Percentiles rank a stretch among this genome's conserved stretches.
phyloP scores from a whole-genome alignment of 352 stramenopile species.

The Phytophthora macrochlamydospora region DNA sequence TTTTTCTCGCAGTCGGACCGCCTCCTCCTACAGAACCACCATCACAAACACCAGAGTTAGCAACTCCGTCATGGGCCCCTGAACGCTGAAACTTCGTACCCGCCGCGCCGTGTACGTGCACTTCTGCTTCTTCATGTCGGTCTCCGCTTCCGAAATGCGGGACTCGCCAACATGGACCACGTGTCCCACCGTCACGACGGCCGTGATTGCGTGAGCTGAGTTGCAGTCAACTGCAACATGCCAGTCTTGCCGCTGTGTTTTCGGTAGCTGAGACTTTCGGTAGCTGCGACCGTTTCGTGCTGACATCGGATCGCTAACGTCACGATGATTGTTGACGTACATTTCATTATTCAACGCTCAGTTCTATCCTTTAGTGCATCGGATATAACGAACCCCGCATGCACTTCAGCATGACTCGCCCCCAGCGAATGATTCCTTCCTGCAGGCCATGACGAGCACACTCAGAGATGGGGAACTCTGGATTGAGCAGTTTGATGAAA shows the following conservation, averaged over 20 bases:
- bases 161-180: background rate
- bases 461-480: conserved; percentile 14
- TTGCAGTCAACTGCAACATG: too few relatives aligned
- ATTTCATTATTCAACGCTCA: too few relatives aligned
- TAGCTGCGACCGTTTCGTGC: too few relatives aligned
- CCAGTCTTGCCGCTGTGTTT: too few relatives aligned
- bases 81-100: conserved; percentile 1
- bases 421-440: conserved; percentile 20
- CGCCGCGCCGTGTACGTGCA: conserved; percentile 23
- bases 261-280: too few relatives aligned
- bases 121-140: conserved; percentile 30
- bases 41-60: background rate
- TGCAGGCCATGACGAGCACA: conserved; percentile 9
- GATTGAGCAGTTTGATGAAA: conserved; percentile 17
- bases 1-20: conserved; percentile 17
- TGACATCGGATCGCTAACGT: too few relatives aligned
- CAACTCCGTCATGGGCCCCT: too few relatives aligned
- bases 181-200: background rate
- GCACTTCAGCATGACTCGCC: conserved; percentile 16
- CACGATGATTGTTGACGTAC: too few relatives aligned
- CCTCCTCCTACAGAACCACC: conserved; percentile 28
- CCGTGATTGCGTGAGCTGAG: background rate
- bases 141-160: background rate
- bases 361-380: background rate
- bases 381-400: conserved; percentile 21